Conservation (phyloP, 805 yeast species). For the Yamadazyma insecticola region DNA sequence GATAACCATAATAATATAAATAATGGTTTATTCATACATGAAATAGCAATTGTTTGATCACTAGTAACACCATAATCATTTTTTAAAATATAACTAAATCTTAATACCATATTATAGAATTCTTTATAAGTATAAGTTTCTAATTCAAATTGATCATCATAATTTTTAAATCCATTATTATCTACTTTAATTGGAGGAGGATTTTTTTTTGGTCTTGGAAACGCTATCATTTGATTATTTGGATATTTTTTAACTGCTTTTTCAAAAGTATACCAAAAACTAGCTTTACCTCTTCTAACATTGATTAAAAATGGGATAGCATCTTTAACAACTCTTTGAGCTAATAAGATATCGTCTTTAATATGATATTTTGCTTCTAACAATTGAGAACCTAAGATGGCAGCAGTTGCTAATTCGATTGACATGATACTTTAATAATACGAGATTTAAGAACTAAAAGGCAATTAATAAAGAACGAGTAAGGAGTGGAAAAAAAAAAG, state of each 20-base stretch:
- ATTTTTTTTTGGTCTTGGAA: conserved; percentile 43
- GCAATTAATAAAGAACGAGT: too few species aligned
- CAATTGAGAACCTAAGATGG: conserved; percentile 39
- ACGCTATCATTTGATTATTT: conserved; percentile 56
- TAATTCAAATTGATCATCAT: conserved; percentile 53
- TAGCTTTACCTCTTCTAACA: conserved; percentile 39
- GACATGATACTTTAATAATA: too few species aligned
- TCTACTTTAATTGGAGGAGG: conserved; percentile 21
- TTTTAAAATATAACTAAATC: conserved; percentile 61
- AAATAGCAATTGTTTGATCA: conserved; percentile 68
- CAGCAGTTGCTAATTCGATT: conserved; percentile 38
- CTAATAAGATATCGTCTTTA: conserved; percentile 51
- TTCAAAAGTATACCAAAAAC: conserved; percentile 71
- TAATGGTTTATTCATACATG: conserved; percentile 78
- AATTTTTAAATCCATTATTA: conserved; percentile 34
- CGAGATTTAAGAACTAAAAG: too few species aligned
- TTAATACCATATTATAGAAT: conserved; percentile 59
- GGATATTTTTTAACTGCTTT: conserved; percentile 45
- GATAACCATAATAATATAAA: conserved; percentile 80
- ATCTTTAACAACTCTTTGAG: conserved; percentile 37
- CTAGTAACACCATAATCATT: conserved; percentile 59
- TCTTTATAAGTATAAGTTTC: conserved; percentile 68
- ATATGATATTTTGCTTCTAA: conserved; percentile 44
- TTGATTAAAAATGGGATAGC: conserved; percentile 39
- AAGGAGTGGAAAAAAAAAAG: too few species aligned